These are phyloP conservation scores for Melanogaster broomeanus DNA, from an alignment of 768 basidiomycete genomes.

Conservation along the genomic window DNA sequence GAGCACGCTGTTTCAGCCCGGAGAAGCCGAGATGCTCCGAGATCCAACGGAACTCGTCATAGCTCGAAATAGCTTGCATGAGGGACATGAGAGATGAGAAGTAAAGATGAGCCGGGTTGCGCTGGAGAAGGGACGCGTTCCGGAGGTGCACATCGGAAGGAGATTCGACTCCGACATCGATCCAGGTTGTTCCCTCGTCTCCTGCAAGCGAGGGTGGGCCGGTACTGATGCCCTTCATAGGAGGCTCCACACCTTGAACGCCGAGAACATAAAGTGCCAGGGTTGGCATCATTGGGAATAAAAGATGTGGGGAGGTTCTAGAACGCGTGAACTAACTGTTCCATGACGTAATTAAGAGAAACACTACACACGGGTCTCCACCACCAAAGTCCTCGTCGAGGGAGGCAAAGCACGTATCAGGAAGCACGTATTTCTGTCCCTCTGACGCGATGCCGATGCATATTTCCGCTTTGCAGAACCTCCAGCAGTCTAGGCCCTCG, in stretches of 20 bases:
- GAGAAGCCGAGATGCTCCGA: slow-evolving; percentile 55
- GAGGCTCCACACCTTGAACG: slow-evolving; percentile 20
- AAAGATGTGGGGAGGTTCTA: slow-evolving; percentile 49
- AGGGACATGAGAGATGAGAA: slow-evolving; percentile 56
- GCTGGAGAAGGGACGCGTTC: slow-evolving; percentile 58
- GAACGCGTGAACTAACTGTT: background rate
- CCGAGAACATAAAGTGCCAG: slow-evolving; percentile 56
- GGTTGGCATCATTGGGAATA: slow-evolving; percentile 58
- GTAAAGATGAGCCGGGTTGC: slow-evolving; percentile 48
- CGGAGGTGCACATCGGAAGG: slow-evolving; percentile 60
- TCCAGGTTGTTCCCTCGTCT: slow-evolving; percentile 28
- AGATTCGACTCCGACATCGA: slow-evolving; percentile 53
- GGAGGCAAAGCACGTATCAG: slow-evolving; percentile 54
- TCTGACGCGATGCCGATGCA: slow-evolving; percentile 56
- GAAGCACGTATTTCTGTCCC: slow-evolving; percentile 56
- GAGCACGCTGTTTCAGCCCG: slow-evolving; percentile 54
- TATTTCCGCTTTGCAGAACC: slow-evolving; percentile 48
- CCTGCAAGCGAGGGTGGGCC: background rate
- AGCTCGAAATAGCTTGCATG: slow-evolving; percentile 52
- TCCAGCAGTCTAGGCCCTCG: slow-evolving; percentile 45
- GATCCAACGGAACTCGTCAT: slow-evolving; percentile 59
- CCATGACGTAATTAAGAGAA: background rate
- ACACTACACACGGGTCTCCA: slow-evolving; percentile 25
- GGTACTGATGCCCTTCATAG: background rate
- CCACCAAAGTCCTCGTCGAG: slow-evolving; percentile 52